Percentiles rank a stretch among this genome's conserved stretches.
Conservation (phyloP, 129 eudicot genomes). For the Pittosporum tobira region DNA sequence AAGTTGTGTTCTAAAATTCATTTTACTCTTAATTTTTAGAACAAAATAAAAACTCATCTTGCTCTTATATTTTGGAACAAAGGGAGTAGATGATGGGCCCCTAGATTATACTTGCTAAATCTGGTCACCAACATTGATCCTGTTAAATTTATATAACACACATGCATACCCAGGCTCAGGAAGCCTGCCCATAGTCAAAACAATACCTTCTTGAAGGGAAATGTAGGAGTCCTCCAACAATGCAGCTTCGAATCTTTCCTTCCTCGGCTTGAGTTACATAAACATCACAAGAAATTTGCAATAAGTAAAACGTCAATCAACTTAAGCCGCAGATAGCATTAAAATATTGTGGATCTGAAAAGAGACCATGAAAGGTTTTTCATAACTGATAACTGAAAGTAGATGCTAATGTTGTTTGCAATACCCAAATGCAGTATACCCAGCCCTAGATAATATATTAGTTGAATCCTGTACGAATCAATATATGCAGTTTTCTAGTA, state of each 20-base stretch:
- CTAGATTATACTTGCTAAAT: no score
- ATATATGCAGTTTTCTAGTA: no score
- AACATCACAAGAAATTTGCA: neutral
- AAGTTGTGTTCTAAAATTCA: no score
- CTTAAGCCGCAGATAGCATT: neutral
- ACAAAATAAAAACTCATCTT: no score
- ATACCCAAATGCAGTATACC: neutral
- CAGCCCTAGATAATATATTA: no score
- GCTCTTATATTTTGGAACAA: no score
- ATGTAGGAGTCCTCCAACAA: conserved; percentile 67
- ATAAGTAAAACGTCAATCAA: neutral
- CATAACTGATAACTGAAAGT: neutral
- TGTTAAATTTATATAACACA: neutral
- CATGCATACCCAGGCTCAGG: neutral
- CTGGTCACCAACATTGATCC: neutral
- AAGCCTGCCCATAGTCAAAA: neutral
- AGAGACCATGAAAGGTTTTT: neutral
- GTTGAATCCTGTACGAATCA: no score
- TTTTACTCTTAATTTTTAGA: no score
- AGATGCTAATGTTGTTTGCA: neutral
- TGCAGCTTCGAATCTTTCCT: conserved; percentile 43
- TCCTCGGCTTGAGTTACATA: conserved; percentile 19
- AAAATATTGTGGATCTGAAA: neutral
- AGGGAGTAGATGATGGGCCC: no score
- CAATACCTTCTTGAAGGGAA: conserved; percentile 64